phyloP scores from a whole-genome alignment of 2,329 filamentous ascomycete genomes.

The Pseudogymnoascus sp. region DNA sequence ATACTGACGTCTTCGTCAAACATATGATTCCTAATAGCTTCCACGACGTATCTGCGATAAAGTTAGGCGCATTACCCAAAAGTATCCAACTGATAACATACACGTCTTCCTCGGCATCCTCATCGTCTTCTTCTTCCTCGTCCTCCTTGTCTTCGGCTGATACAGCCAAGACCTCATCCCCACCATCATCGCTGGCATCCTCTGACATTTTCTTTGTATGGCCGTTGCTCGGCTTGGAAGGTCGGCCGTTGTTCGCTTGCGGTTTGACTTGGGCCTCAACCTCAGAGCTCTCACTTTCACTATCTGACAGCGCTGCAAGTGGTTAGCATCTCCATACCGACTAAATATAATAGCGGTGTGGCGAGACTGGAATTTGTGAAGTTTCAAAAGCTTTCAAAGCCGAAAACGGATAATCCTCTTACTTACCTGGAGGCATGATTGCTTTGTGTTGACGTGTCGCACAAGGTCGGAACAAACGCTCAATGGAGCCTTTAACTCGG shows the following conservation, averaged over 20 bases:
- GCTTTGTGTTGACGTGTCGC: neutral
- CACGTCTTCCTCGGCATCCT: conserved; percentile 41
- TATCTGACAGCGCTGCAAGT: neutral
- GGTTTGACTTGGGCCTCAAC: neutral
- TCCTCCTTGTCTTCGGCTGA: conserved; percentile 21
- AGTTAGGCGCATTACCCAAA: neutral
- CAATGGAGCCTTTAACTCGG: neutral
- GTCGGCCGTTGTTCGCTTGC: neutral
- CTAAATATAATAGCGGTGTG: neutral
- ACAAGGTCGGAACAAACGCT: neutral
- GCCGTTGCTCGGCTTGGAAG: neutral
- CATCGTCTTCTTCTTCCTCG: conserved; percentile 31
- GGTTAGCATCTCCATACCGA: neutral
- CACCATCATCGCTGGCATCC: conserved; percentile 18
- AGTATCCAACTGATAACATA: conserved; percentile 10
- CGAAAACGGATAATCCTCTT: neutral
- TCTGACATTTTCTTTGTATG: neutral
- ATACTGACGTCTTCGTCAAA: conserved; percentile 38
- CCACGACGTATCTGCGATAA: conserved; percentile 38
- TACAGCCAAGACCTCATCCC: conserved; percentile 18
- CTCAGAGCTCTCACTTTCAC: neutral
- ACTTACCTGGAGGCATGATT: neutral
- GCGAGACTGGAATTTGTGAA: neutral
- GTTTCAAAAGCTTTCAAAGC: neutral
- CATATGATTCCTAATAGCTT: conserved; percentile 60